Percentiles rank a stretch among this genome's conserved stretches.
These are phyloP conservation scores for Aureobasidium sp. DNA, from an alignment of 2,329 filamentous ascomycete species.

Conservation along the genomic window DNA sequence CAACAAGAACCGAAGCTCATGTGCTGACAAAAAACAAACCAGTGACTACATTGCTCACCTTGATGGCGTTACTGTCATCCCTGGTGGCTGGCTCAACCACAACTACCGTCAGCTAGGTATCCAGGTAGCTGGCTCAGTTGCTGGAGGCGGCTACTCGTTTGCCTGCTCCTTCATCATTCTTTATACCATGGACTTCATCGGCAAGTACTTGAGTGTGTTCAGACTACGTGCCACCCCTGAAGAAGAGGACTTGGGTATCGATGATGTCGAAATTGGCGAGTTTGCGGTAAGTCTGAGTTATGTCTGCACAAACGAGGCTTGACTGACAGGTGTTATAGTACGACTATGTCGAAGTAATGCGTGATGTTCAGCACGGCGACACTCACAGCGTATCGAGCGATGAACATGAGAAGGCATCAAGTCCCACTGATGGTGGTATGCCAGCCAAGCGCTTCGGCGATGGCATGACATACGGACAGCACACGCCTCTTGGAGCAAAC, in stretches of 20 bases:
- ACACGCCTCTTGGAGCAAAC: constrained; percentile 9
- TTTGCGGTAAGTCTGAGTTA: constrained; percentile 56
- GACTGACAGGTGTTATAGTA: constrained; percentile 43
- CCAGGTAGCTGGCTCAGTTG: constrained; percentile 74
- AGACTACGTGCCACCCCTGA: constrained; percentile 68
- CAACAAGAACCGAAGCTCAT: background rate
- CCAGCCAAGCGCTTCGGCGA: background rate
- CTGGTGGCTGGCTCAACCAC: constrained; percentile 74
- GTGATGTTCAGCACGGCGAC: constrained; percentile 50
- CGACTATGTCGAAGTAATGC: constrained; percentile 79
- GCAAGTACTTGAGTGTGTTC: constrained; percentile 71
- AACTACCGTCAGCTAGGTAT: constrained; percentile 79
- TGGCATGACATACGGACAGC: background rate
- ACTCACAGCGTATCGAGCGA: constrained; percentile 2
- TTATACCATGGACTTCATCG: constrained; percentile 50
- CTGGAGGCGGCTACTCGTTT: constrained; percentile 73
- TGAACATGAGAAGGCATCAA: constrained; percentile 10
- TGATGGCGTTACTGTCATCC: constrained; percentile 61
- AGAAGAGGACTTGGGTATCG: constrained; percentile 76
- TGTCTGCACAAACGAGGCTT: background rate
- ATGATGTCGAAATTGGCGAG: constrained; percentile 86
- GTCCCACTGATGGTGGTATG: background rate
- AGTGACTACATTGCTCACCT: constrained; percentile 73
- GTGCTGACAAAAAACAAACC: background rate
- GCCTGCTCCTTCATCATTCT: constrained; percentile 69